Percentiles rank a stretch among this genome's conserved stretches.
Conservation (phyloP, 192 early-diverging fungal genomes). For the Linnemannia elongata region DNA sequence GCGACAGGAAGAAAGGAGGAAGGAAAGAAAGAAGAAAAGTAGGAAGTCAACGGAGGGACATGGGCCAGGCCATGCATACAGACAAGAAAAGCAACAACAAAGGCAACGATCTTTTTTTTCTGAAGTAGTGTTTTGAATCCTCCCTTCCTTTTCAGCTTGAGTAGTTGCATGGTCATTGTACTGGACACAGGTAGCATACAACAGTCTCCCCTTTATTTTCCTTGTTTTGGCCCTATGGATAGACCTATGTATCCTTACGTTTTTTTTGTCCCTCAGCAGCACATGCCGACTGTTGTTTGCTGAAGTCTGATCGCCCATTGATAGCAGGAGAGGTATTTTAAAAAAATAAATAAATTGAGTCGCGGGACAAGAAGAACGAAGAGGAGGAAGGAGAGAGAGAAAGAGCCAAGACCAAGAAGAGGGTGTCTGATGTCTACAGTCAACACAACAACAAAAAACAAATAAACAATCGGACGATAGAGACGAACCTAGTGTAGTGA, state of each 20-base stretch:
- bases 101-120: not conserved
- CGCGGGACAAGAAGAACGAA: no score
- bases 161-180: no score
- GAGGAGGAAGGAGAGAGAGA: no score
- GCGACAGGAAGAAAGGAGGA: not conserved
- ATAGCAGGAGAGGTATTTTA: not conserved
- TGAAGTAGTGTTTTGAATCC: not conserved
- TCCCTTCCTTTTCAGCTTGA: not conserved
- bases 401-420: no score
- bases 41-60: not conserved
- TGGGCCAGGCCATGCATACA: not conserved
- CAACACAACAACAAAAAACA: not conserved
- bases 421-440: no score
- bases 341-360: conserved; percentile 5
- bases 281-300: not conserved
- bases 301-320: not conserved
- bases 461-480: not conserved
- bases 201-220: not conserved
- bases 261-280: not conserved
- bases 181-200: no score
- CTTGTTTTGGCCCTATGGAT: no score
- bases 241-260: not conserved
- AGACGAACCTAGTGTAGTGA: not conserved
- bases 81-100: not conserved
- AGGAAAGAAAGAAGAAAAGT: not conserved